Evolutionary conservation across 306 rosid species (phyloP), one percentile per base, ranked within the genome.

Genomic region (Astragalus glycyphyllos): DNA sequence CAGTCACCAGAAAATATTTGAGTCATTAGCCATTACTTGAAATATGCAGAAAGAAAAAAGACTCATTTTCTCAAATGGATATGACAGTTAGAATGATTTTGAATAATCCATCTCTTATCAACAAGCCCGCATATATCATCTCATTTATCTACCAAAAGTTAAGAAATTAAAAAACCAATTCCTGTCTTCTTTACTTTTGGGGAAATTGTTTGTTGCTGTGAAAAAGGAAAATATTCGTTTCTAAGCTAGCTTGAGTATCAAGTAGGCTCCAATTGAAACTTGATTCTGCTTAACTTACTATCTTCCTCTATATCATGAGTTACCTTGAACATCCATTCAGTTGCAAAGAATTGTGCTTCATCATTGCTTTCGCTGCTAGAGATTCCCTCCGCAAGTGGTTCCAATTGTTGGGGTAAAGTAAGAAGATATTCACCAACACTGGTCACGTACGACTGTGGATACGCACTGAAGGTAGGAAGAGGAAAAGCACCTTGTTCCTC

Each of bases 321-420:
- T 82, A 87, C 99, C 99, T 95, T 95, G 85, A 90, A 91, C 99
- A 95, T 95, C 99, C 99, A 95, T 89, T 95, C 99, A 50, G 99
- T 90, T 45, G 99, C 99, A 55, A 95, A 95, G 84, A 95, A 89
- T 86, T 91, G 99, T 5, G 97, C 96, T 71, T 95, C 97, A 20
- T 95, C 99, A 54, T 80, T 95, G 82, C 66, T 80, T 77, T 94
- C 96, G 23, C 80, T 84, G 84, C 67, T 87, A 15, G 97, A 89
- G 73, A 95, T 87, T 69, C 97, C 99, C 80, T 95, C 99, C 20
- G 96, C 96, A 73, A 95, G 99, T 7, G 99, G 99, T 83, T 95
- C 99, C 85, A 95, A 73, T 76, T 95, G 99, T 73, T 95, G 99
- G 54, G 99, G 99, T 82, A 95, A 54, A 34, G 99, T 91, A 44